These are phyloP conservation scores for Ambrosia hybrid DNA, from an alignment of 140 eudicot genomes.

Conservation along the genomic window DNA sequence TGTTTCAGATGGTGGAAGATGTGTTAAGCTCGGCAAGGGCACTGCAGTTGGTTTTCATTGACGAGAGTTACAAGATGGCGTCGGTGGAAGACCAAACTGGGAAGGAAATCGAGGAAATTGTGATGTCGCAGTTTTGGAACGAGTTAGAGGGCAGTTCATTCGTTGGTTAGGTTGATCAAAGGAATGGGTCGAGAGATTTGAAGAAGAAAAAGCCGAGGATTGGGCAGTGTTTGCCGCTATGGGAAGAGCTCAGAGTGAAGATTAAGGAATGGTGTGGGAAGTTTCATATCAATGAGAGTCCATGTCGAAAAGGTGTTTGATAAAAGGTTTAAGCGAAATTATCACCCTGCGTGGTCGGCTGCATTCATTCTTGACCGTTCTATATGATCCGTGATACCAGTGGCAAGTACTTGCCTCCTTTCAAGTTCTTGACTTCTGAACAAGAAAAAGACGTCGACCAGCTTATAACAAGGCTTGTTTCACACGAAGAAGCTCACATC, in stretches of 20 bases:
- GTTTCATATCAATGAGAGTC: constrained; percentile 57
- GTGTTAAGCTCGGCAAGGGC: constrained; percentile 72
- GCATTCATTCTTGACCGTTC: constrained; percentile 84
- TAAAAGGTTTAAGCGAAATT: constrained; percentile 73
- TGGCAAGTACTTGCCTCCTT: constrained; percentile 94
- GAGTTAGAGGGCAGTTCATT: constrained; percentile 84
- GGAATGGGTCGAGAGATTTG: constrained; percentile 71
- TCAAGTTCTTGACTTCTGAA: constrained; percentile 75
- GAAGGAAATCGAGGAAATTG: constrained; percentile 77
- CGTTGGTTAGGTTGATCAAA: constrained; percentile 64
- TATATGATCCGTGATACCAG: constrained; percentile 72
- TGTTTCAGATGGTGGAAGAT: constrained; percentile 73
- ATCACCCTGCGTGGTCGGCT: constrained; percentile 99
- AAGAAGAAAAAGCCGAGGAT: constrained; percentile 71
- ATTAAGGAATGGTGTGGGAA: constrained; percentile 81
- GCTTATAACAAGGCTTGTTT: constrained; percentile 81
- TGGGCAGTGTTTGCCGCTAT: constrained; percentile 88
- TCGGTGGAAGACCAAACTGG: constrained; percentile 71
- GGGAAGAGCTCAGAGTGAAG: constrained; percentile 84
- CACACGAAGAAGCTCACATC: constrained; percentile 87
- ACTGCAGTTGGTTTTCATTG: constrained; percentile 68
- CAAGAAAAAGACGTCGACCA: constrained; percentile 95
- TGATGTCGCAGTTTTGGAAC: constrained; percentile 86
- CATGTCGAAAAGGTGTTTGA: constrained; percentile 73
- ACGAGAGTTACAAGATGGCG: constrained; percentile 62